Evolutionary conservation across 78 protist species (phyloP), one percentile per base, ranked within the genome.

Genomic region (Guillardia theta): DNA sequence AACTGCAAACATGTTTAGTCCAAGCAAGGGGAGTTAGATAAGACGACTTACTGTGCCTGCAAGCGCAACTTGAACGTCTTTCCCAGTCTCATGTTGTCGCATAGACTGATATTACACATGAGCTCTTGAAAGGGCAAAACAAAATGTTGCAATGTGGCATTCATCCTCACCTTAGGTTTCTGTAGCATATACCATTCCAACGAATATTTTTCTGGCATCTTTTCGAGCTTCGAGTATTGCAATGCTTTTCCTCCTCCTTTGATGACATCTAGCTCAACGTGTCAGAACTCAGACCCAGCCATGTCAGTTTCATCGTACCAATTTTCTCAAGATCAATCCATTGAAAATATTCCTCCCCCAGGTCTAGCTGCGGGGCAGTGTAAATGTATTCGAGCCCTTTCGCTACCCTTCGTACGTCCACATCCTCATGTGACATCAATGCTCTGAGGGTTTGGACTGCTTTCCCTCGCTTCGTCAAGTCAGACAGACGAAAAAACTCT

Each of bases 111-210:
- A n/a, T n/a, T n/a, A n/a, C n/a, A n/a, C n/a, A n/a, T n/a, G n/a
- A n/a, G n/a, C n/a, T n/a, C n/a, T n/a, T n/a, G n/a, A n/a, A n/a
- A n/a, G n/a, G n/a, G n/a, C n/a, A n/a, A n/a, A n/a, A n/a, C n/a
- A n/a, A n/a, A n/a, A n/a, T n/a, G n/a, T n/a, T n/a, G n/a, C n/a
- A n/a, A n/a, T n/a, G n/a, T n/a, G n/a, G n/a, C n/a, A n/a, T n/a
- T n/a, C n/a, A n/a, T n/a, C n/a, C 58, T 58, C 39, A 58, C 70
- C 2, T 1, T 58, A 6, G 87, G 87, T 6, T 70, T 70, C 87
- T 70, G 87, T 22, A 70, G 33, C 87, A 70, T 70, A 50, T 78
- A 78, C 90, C 90, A 78, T 30, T 78, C 90, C 43, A 78, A 50
- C 44, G 90, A 78, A 50, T 78, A 78, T 36, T 78, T 78, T 48